Conservation (phyloP, 2,329 filamentous ascomycete species). For the Pestalotiopsis sp. region DNA sequence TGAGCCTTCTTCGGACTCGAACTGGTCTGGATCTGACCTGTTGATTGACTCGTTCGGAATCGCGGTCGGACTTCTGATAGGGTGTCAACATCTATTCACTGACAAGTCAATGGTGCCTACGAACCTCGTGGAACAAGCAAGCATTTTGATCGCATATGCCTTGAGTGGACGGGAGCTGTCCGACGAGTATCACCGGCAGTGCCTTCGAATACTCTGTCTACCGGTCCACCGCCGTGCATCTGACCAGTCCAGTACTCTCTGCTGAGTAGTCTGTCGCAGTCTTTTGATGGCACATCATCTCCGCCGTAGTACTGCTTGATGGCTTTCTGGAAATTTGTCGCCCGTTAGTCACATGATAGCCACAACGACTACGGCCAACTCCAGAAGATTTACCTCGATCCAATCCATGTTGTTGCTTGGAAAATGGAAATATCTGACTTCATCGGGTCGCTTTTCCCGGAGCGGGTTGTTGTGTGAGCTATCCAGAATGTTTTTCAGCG, state of each 20-base stretch:
- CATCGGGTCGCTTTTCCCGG: background rate
- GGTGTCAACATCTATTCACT: background rate
- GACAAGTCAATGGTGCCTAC: background rate
- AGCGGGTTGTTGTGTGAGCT: constrained; percentile 1
- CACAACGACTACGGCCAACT: too few relatives aligned
- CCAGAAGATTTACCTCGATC: constrained; percentile 12
- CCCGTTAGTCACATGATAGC: too few relatives aligned
- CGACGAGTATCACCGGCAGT: background rate
- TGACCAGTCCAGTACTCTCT: constrained; percentile 16
- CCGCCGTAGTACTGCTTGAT: constrained; percentile 14
- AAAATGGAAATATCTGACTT: constrained; percentile 16
- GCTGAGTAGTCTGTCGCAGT: constrained; percentile 2
- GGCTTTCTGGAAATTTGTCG: constrained; percentile 1
- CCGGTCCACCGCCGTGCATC: constrained; percentile 13
- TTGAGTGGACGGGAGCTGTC: constrained; percentile 9
- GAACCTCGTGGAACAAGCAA: constrained; percentile 14
- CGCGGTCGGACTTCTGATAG: background rate
- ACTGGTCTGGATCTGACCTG: background rate
- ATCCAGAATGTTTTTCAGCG: background rate
- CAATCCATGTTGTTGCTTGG: constrained; percentile 17
- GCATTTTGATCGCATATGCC: constrained; percentile 15
- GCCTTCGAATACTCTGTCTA: background rate
- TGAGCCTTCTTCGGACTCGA: background rate
- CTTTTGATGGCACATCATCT: background rate
- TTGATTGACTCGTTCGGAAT: background rate